phyloP scores from a whole-genome alignment of 2,329 filamentous ascomycete genomes.

The Capronia epimyces region DNA sequence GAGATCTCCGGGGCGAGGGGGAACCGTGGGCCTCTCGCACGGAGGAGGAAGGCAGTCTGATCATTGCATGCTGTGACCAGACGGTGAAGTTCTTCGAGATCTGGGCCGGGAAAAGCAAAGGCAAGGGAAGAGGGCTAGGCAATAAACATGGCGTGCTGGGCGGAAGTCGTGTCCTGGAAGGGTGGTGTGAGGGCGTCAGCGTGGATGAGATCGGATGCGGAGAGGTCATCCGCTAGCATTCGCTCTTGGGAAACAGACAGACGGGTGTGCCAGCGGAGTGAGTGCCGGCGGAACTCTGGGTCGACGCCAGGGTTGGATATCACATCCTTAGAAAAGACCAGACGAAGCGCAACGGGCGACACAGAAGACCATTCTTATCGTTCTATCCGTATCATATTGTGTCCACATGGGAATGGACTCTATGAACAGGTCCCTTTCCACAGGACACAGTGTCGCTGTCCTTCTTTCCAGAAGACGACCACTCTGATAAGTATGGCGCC shows the following conservation, averaged over 20 bases:
- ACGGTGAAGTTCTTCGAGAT: constrained; percentile 95
- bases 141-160: constrained; percentile 58
- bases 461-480: too few species aligned
- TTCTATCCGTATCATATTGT: neutral
- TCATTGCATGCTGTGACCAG: constrained; percentile 86
- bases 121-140: constrained; percentile 40
- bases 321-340: neutral
- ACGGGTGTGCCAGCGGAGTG: too few species aligned
- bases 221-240: constrained; percentile 59
- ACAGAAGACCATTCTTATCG: neutral
- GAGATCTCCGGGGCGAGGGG: constrained; percentile 40
- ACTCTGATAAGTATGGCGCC: too few species aligned
- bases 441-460: too few species aligned
- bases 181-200: constrained; percentile 67
- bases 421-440: too few species aligned
- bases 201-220: constrained; percentile 48
- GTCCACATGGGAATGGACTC: neutral
- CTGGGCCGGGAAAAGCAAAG: constrained; percentile 64
- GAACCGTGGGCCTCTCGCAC: constrained; percentile 53
- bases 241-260: neutral
- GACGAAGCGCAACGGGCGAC: neutral
- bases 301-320: neutral
- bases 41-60: constrained; percentile 71
- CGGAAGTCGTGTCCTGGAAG: constrained; percentile 79
- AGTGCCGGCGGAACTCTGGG: too few species aligned